phyloP scores from a whole-genome alignment of 73 alveolate genomes.

The Diophrys sp. region DNA sequence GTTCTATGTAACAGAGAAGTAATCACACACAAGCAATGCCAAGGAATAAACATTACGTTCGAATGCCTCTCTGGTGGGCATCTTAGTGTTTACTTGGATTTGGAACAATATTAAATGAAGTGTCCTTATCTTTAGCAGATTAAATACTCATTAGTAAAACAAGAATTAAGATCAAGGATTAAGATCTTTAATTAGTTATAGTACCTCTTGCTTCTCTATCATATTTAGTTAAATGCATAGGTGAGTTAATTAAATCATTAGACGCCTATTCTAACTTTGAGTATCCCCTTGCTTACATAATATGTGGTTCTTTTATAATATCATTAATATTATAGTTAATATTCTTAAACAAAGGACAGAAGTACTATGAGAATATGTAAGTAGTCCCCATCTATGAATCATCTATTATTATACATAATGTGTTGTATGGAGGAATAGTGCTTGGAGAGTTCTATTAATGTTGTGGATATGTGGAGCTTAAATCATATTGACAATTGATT shows the following conservation, averaged over 20 bases:
- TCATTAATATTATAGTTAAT: slow-evolving; percentile 1
- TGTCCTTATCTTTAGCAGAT: not conserved
- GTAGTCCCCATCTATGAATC: slow-evolving; percentile 36
- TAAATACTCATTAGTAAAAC: not conserved
- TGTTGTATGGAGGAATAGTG: slow-evolving; percentile 30
- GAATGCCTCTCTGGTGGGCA: not conserved
- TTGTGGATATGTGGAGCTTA: too few relatives aligned
- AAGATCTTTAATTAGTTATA: too few relatives aligned
- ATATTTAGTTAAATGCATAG: not conserved
- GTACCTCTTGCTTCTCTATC: too few relatives aligned
- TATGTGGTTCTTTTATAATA: not conserved
- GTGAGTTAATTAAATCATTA: not conserved
- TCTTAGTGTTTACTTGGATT: not conserved
- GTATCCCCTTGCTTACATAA: not conserved
- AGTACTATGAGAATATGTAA: slow-evolving; percentile 30
- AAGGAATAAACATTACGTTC: too few relatives aligned
- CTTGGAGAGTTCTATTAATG: slow-evolving; percentile 24
- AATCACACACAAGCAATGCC: not conserved
- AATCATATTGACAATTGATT: too few relatives aligned
- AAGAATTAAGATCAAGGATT: too few relatives aligned
- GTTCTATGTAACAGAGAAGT: not conserved
- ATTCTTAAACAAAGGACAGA: slow-evolving; percentile 23
- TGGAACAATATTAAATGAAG: not conserved
- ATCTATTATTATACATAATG: slow-evolving; percentile 24
- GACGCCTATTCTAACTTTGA: not conserved